These are phyloP conservation scores for Pleochaeta shiraiana DNA, from an alignment of 2,329 filamentous ascomycete species.

Conservation along the genomic window DNA sequence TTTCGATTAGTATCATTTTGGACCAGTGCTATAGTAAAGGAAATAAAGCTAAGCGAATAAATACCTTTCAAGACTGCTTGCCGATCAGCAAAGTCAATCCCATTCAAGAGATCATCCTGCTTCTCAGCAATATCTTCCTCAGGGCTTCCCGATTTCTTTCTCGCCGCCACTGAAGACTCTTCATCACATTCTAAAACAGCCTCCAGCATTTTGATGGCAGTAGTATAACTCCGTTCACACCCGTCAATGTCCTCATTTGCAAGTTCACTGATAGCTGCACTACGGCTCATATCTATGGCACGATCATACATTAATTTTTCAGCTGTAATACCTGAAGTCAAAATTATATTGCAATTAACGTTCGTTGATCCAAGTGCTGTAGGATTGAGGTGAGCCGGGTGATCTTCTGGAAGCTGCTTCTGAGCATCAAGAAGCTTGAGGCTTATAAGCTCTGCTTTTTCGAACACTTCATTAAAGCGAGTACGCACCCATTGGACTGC, in stretches of 20 bases:
- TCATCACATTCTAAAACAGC: constrained; percentile 77
- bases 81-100: constrained; percentile 46
- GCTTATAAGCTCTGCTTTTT: constrained; percentile 90
- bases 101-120: constrained; percentile 27
- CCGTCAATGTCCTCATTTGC: constrained; percentile 71
- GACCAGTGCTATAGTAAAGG: too few relatives aligned
- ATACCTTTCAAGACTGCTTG: constrained; percentile 52
- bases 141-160: constrained; percentile 21
- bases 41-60: constrained; percentile 12
- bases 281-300: constrained; percentile 87
- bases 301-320: constrained; percentile 98
- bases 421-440: constrained; percentile 74
- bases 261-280: constrained; percentile 88
- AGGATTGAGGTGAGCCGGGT: constrained; percentile 70
- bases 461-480: constrained; percentile 90
- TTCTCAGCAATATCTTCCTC: constrained; percentile 21
- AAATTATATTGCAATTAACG: constrained; percentile 48
- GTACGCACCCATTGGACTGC: constrained; percentile 89
- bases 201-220: constrained; percentile 85
- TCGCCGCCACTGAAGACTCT: constrained; percentile 25
- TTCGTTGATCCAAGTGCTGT: constrained; percentile 35
- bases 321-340: constrained; percentile 77
- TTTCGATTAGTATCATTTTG: constrained; percentile 14
- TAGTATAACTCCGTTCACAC: constrained; percentile 84
- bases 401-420: constrained; percentile 58